A percentile compares a stretch with the other conserved stretches of the same genome.
These are phyloP conservation scores for Plenodomus lindquistii DNA, from an alignment of 2,329 filamentous ascomycete genomes.

Conservation along the genomic window DNA sequence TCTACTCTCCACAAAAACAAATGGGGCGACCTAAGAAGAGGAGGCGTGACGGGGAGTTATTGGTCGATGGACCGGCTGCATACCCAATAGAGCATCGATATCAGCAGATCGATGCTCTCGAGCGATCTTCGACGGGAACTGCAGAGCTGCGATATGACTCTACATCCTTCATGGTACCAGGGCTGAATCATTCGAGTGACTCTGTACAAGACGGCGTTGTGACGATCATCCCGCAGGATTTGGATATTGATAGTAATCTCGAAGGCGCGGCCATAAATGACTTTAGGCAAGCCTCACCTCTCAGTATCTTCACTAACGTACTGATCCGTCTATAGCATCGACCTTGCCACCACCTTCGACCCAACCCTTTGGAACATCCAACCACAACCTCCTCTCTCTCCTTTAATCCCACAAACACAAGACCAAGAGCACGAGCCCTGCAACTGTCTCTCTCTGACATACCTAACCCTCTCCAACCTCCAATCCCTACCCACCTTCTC, in stretches of 20 bases:
- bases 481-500: conserved; percentile 42
- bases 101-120: too few relatives aligned
- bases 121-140: too few relatives aligned
- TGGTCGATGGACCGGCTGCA: too few relatives aligned
- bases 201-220: not conserved
- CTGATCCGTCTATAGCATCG: conserved; percentile 11
- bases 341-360: conserved; percentile 22
- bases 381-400: conserved; percentile 1
- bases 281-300: conserved; percentile 10
- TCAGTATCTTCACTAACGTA: not conserved
- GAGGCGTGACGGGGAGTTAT: conserved; percentile 36
- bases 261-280: not conserved
- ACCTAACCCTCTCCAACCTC: conserved; percentile 49
- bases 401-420: not conserved
- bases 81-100: too few relatives aligned
- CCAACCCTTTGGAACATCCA: conserved; percentile 31
- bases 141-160: too few relatives aligned
- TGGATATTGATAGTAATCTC: too few relatives aligned
- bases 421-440: conserved; percentile 33
- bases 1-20: conserved; percentile 53
- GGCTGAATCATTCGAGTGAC: not conserved
- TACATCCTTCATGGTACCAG: too few relatives aligned
- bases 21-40: conserved; percentile 58
- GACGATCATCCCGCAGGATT: not conserved
- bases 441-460: conserved; percentile 52